phyloP scores from a whole-genome alignment of 2,329 filamentous ascomycete species.

The Talaromyces sp. region DNA sequence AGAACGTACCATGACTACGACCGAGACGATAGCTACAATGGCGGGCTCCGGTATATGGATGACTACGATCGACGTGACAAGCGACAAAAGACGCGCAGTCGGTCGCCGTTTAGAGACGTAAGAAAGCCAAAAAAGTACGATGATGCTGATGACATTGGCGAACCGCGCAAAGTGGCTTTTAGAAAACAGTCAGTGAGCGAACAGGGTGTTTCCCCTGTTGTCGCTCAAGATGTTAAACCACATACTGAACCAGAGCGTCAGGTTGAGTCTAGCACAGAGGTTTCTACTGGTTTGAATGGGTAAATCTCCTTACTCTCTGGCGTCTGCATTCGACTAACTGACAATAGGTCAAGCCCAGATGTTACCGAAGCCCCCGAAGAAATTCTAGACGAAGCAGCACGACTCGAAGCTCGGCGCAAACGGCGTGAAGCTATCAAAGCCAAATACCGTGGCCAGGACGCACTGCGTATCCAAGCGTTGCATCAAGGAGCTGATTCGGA shows the following conservation, averaged over 20 bases:
- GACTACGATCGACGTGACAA: slow-evolving; percentile 53
- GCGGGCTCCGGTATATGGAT: slow-evolving; percentile 48
- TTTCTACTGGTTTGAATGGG: slow-evolving; percentile 34
- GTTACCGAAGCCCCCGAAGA: slow-evolving; percentile 46
- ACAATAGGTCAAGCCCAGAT: slow-evolving; percentile 10
- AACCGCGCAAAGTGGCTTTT: slow-evolving; percentile 43
- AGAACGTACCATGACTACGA: slow-evolving; percentile 52
- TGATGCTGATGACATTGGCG: slow-evolving; percentile 31
- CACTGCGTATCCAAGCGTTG: slow-evolving; percentile 71
- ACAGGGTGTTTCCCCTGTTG: slow-evolving; percentile 58
- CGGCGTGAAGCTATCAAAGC: slow-evolving; percentile 80
- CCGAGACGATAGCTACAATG: slow-evolving; percentile 41
- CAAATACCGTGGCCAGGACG: slow-evolving; percentile 69
- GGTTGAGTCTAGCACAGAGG: slow-evolving; percentile 46
- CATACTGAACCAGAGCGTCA: slow-evolving; percentile 67
- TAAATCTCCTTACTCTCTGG: slow-evolving; percentile 34
- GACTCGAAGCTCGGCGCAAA: slow-evolving; percentile 80
- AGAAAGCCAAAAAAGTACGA: slow-evolving; percentile 40
- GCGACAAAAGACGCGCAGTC: slow-evolving; percentile 54
- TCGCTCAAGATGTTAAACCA: slow-evolving; percentile 57
- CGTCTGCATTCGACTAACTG: not conserved
- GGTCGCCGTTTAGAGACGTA: slow-evolving; percentile 42
- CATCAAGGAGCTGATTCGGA: slow-evolving; percentile 59
- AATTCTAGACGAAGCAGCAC: slow-evolving; percentile 72
- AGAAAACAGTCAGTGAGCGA: slow-evolving; percentile 62